A percentile compares a stretch with the other conserved stretches of the same genome.
Evolutionary conservation across 805 yeast genomes (phyloP).

Genomic region (Priceomyces carsonii): DNA sequence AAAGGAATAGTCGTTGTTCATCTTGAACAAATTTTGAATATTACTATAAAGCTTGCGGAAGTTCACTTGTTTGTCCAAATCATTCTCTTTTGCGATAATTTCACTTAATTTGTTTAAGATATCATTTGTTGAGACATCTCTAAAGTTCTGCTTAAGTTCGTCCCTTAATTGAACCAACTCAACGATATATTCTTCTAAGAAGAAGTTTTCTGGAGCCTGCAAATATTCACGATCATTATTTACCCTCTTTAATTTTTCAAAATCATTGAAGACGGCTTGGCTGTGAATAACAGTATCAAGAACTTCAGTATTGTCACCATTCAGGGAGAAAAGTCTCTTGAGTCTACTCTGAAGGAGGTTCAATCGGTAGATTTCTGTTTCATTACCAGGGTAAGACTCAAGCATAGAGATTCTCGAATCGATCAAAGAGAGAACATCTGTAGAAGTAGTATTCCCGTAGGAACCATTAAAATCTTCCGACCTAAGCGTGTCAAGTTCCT

Average conservation of each 20-base stretch:
- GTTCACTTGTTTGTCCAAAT: slow-evolving; percentile 17
- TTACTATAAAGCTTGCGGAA: slow-evolving; percentile 31
- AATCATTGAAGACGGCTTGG: slow-evolving; percentile 46
- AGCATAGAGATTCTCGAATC: slow-evolving; percentile 15
- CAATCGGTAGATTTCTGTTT: neutral
- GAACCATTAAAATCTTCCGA: slow-evolving; percentile 15
- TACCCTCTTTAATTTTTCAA: slow-evolving; percentile 27
- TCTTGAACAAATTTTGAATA: slow-evolving; percentile 30
- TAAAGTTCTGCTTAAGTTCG: slow-evolving; percentile 19
- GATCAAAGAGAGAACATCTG: slow-evolving; percentile 16
- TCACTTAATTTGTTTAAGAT: slow-evolving; percentile 17
- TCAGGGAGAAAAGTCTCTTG: slow-evolving; percentile 34
- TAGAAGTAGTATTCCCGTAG: slow-evolving; percentile 8
- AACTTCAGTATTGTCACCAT: slow-evolving; percentile 60
- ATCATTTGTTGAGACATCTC: slow-evolving; percentile 7
- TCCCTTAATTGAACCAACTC: slow-evolving; percentile 28
- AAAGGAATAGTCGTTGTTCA: slow-evolving; percentile 31
- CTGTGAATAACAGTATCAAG: slow-evolving; percentile 58
- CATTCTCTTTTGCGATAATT: slow-evolving; percentile 16
- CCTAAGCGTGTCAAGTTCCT: slow-evolving; percentile 19
- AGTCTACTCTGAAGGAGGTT: neutral
- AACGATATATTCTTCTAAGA: slow-evolving; percentile 30
- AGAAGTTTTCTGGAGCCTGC: slow-evolving; percentile 34
- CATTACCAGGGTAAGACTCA: slow-evolving; percentile 1
- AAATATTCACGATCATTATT: slow-evolving; percentile 14